A percentile compares a stretch with the other conserved stretches of the same genome.
phyloP scores from a whole-genome alignment of 1,284 basidiomycete species.

The Cryptococcus amylolentus region DNA sequence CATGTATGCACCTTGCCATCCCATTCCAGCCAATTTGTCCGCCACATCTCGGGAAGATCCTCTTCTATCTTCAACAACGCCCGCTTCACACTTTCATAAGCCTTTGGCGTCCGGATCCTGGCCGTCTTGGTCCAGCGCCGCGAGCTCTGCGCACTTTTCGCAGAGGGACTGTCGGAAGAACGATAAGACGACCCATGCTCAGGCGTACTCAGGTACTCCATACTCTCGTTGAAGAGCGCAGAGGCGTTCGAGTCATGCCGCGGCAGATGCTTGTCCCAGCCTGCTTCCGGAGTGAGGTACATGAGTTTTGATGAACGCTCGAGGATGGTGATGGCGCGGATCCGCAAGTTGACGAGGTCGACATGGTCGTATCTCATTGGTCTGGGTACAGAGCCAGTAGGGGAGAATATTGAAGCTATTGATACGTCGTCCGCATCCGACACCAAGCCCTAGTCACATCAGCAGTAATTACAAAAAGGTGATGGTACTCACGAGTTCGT shows the following conservation, averaged over 20 bases:
- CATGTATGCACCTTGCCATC: slow-evolving; percentile 30
- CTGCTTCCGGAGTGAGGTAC: slow-evolving; percentile 36
- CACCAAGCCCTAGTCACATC: slow-evolving; percentile 25
- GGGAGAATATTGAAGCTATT: slow-evolving; percentile 20
- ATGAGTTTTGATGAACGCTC: slow-evolving; percentile 39
- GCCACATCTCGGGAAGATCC: slow-evolving; percentile 34
- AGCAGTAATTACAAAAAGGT: neutral
- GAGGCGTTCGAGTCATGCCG: neutral
- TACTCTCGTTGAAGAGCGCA: neutral
- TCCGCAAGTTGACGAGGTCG: slow-evolving; percentile 25
- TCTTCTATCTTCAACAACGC: slow-evolving; percentile 30
- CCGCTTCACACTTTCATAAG: slow-evolving; percentile 28
- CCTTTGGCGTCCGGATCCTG: slow-evolving; percentile 30
- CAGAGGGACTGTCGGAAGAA: neutral
- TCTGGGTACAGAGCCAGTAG: slow-evolving; percentile 1
- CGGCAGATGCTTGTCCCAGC: slow-evolving; percentile 14
- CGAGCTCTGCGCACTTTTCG: neutral
- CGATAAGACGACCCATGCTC: neutral
- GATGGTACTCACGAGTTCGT: slow-evolving; percentile 31
- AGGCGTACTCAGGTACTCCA: neutral
- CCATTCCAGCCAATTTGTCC: slow-evolving; percentile 35
- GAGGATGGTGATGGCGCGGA: slow-evolving; percentile 29
- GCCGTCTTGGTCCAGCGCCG: slow-evolving; percentile 29
- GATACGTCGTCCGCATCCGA: slow-evolving; percentile 27
- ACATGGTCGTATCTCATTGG: slow-evolving; percentile 12